phyloP scores from a whole-genome alignment of 1,139 yeast species.

The Pichia terricola region DNA sequence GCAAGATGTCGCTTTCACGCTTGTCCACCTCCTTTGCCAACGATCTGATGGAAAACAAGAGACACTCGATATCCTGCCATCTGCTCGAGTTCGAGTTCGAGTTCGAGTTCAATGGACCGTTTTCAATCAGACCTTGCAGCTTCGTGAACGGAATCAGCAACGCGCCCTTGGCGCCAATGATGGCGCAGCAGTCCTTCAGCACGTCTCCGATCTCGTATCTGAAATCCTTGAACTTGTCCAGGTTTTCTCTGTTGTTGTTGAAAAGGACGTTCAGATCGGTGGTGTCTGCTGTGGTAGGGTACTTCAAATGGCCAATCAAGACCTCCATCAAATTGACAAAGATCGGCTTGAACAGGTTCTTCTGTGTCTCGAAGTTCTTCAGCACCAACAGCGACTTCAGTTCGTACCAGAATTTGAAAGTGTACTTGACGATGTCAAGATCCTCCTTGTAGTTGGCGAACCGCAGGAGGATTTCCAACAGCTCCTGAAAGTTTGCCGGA shows the following conservation, averaged over 20 bases:
- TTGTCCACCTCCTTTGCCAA: constrained; percentile 88
- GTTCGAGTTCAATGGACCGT: constrained; percentile 11
- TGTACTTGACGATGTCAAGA: constrained; percentile 79
- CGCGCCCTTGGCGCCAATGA: constrained; percentile 69
- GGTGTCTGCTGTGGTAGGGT: constrained; percentile 44
- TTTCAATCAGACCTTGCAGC: constrained; percentile 33
- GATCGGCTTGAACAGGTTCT: constrained; percentile 45
- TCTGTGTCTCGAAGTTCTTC: constrained; percentile 55
- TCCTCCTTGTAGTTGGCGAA: constrained; percentile 62
- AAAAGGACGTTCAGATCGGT: constrained; percentile 21
- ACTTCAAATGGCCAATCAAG: constrained; percentile 63
- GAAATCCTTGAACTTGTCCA: constrained; percentile 87
- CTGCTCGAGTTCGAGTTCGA: constrained; percentile 4
- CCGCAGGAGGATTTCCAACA: constrained; percentile 66
- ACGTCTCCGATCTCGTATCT: constrained; percentile 97
- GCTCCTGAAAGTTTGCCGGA: constrained; percentile 60
- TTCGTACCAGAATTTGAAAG: constrained; percentile 88
- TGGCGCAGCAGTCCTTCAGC: constrained; percentile 82
- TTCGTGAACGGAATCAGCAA: constrained; percentile 51
- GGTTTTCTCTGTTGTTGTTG: constrained; percentile 54
- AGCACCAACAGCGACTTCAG: constrained; percentile 63
- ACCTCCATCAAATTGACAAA: constrained; percentile 58
- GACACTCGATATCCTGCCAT: constrained; percentile 91
- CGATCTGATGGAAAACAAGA: constrained; percentile 80
- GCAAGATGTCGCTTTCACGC: constrained; percentile 60